Evolutionary conservation across 495 filamentous ascomycete genomes (phyloP).

Genomic region (Trichocladium uniseriatum): DNA sequence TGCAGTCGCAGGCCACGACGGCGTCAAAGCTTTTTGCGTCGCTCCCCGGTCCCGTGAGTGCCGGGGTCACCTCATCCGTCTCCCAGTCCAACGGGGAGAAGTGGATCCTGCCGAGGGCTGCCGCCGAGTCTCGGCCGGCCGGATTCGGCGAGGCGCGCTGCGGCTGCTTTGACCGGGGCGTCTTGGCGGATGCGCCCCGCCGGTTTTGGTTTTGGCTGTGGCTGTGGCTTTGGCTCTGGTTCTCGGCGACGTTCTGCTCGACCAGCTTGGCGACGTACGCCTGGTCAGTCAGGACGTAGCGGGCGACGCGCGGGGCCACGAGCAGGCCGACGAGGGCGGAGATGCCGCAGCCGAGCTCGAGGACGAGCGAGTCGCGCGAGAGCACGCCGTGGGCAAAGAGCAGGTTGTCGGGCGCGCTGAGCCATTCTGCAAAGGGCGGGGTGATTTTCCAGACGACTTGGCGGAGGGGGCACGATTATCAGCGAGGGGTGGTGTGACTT

Average conservation of each 20-base stretch:
- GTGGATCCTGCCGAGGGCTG: slow-evolving; percentile 23
- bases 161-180: background rate
- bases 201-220: background rate
- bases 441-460: slow-evolving; percentile 85
- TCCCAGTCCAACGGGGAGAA: slow-evolving; percentile 65
- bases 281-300: slow-evolving; percentile 82
- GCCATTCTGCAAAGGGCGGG: slow-evolving; percentile 75
- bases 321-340: slow-evolving; percentile 63
- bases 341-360: slow-evolving; percentile 86
- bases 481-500: background rate
- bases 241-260: slow-evolving; percentile 64
- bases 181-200: background rate
- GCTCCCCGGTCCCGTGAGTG: slow-evolving; percentile 23
- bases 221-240: slow-evolving; percentile 23
- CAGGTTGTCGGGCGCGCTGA: slow-evolving; percentile 52
- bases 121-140: background rate
- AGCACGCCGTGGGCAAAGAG: slow-evolving; percentile 54
- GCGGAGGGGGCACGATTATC: background rate
- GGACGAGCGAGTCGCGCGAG: slow-evolving; percentile 44
- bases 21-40: slow-evolving; percentile 42
- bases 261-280: slow-evolving; percentile 69
- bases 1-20: slow-evolving; percentile 76
- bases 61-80: slow-evolving; percentile 35
- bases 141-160: background rate
- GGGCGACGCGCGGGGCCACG: slow-evolving; percentile 49